Conservation (phyloP, 2,329 filamentous ascomycete species). For the Sclerotinia minor region DNA sequence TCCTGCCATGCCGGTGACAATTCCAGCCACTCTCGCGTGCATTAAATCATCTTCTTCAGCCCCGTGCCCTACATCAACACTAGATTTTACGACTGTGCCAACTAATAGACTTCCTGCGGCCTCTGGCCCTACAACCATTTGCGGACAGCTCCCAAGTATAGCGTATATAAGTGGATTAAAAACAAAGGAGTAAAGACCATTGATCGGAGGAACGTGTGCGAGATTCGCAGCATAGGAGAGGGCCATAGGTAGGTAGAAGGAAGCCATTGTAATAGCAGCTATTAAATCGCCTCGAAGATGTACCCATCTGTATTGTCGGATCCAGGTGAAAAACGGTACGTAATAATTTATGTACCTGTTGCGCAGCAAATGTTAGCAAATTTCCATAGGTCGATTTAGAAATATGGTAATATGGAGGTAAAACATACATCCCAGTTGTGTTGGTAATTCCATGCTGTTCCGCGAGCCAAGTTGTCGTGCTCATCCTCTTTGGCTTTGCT, state of each 20-base stretch:
- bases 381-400: background rate
- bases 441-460: conserved; percentile 73
- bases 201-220: conserved; percentile 87
- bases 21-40: conserved; percentile 82
- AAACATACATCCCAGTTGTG: conserved; percentile 67
- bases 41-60: conserved; percentile 62
- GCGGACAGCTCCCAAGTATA: conserved; percentile 83
- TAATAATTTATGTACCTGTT: conserved; percentile 88
- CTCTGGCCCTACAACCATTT: conserved; percentile 93
- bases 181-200: conserved; percentile 91
- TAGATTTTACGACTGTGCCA: conserved; percentile 79
- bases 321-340: conserved; percentile 87
- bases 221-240: conserved; percentile 91
- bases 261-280: conserved; percentile 92
- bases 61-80: conserved; percentile 67
- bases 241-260: conserved; percentile 97
- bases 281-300: conserved; percentile 85
- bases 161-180: conserved; percentile 92
- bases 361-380: conserved; percentile 14
- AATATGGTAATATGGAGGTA: background rate
- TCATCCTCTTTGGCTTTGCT: conserved; percentile 59
- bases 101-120: conserved; percentile 89
- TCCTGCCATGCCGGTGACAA: conserved; percentile 85
- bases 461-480: conserved; percentile 70
- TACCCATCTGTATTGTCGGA: conserved; percentile 77